phyloP scores from a whole-genome alignment of 2,329 filamentous ascomycete species.

The Penicillium nordicum region DNA sequence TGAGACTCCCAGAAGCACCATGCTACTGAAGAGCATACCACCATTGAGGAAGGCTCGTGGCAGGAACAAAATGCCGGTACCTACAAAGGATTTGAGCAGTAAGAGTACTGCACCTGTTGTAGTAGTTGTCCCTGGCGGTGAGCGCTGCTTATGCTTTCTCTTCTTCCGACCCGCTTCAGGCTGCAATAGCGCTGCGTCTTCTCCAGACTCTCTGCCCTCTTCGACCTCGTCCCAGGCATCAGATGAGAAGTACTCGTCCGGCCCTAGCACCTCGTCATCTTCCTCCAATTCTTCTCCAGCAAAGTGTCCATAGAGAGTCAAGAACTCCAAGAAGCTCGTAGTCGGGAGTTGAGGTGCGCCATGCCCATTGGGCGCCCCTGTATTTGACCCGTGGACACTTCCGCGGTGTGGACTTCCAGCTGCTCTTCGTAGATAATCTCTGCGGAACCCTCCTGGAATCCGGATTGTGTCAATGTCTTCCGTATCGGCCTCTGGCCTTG shows the following conservation, averaged over 20 bases:
- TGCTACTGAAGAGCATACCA: slow-evolving; percentile 93
- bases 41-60: slow-evolving; percentile 92
- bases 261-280: slow-evolving; percentile 82
- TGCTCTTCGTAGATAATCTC: slow-evolving; percentile 78
- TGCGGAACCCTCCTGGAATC: slow-evolving; percentile 86
- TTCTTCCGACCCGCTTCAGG: slow-evolving; percentile 65
- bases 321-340: slow-evolving; percentile 90
- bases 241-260: slow-evolving; percentile 88
- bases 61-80: slow-evolving; percentile 90
- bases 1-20: slow-evolving; percentile 83
- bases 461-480: slow-evolving; percentile 88
- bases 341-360: slow-evolving; percentile 66
- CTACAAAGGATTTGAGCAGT: slow-evolving; percentile 94
- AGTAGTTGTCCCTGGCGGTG: slow-evolving; percentile 70
- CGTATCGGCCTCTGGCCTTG: slow-evolving; percentile 73
- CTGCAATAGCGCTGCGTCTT: slow-evolving; percentile 77
- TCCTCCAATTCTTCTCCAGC: slow-evolving; percentile 95
- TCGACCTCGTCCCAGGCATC: slow-evolving; percentile 60
- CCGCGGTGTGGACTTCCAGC: slow-evolving; percentile 61
- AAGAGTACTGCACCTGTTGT: slow-evolving; percentile 77
- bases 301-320: slow-evolving; percentile 94
- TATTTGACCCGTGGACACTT: slow-evolving; percentile 39
- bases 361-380: slow-evolving; percentile 37
- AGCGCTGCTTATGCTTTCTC: slow-evolving; percentile 71
- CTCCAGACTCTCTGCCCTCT: slow-evolving; percentile 71